Base-by-base conservation (phyloP, 306 rosid genomes). In the Cyclanthera cordifolia region DNA sequence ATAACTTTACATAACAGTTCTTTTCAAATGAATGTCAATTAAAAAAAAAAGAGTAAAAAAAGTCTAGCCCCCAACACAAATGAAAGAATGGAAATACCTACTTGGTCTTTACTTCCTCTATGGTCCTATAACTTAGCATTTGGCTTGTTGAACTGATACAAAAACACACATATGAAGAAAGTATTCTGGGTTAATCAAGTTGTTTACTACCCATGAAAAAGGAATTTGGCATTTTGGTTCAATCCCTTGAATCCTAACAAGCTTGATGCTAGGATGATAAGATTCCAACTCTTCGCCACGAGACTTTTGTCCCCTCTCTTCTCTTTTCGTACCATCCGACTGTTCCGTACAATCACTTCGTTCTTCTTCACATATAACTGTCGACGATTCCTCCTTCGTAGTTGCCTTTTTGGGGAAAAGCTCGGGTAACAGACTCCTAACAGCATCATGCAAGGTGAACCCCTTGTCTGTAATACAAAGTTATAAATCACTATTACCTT, bases 231-330 rank as follows among this genome's bases (percentile, higher is more conserved):
- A 74, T 63, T 66, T 83, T n/a, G 96, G 99, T 72, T 90, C 86
- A 79, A 93, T 93, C 67, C 99, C 99, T 90, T 93, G 99, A 80
- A 93, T 84, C 76, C 99, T 90, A 21, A 93, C 80, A 16, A 86
- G 80, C 78, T 83, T 90, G 75, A 89, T 88, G 3, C 84, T 80
- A 74, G 74, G 41, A 43, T 25, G 5, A 67, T 67, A 54, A 58
- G 74, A 73, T 66, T 79, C 63, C 43, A 37, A 37, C 1, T 74
- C 70, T 60, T 85, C 69, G 14, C 8, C 81, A 17, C 68, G n/a
- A 70, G 82, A 67, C 71, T 51, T 75, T 78, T 78, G 81, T 55
- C 48, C 84, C 74, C 67, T 86, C 56, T 37, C 43, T 37, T 76
- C 74, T 9, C 68, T 63, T 69, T 20, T 73, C 73, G 16, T 79